Evolutionary conservation across 352 stramenopile genomes (phyloP), one percentile per base, ranked within the genome.

Genomic region (Phytophthora lateralis): DNA sequence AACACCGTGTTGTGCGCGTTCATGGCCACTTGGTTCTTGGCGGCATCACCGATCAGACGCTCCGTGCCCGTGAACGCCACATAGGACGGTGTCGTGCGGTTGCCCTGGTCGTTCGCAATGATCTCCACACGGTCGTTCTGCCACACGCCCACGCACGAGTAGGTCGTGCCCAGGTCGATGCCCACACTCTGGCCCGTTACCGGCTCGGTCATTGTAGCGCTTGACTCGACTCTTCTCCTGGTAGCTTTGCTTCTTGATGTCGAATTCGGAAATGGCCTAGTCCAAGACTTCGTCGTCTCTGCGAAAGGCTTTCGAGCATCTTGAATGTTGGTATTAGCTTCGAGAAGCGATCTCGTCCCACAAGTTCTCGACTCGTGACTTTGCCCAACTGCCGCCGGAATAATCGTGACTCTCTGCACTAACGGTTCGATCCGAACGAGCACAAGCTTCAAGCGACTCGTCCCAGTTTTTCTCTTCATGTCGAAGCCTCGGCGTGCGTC

Each of bases 151-250:
- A 99, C 93, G 59, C 96, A 99, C 57, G 91, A 98, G 80, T 99
- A 98, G 24, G 95, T 99, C 54, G 96, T 99, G 62, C 95, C 96
- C 43, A 99, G 82, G 78, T 99, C 97, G 69, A 99, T 99, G 59
- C 97, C 97, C 57, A 99, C 95, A 57, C 77, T 88, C 73, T 97
- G 83, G 68, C 90, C 91, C 34, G 88, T 89, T 2, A 96, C 76
- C 3, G 42, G n/a, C 15, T 62, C 48, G 1, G 67, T 32, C 62
- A 69, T 75, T 10, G 7, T 49, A 48, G 6, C 7, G 15, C 18
- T 57, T 49, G 11, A 3, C 2, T n/a, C 32, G 32, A n/a, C 39
- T 46, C 17, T 39, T 44, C 26, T 44, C 35, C 20, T 42, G 4
- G 15, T 21, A 30, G 6, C 14, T 49, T 15, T 50, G 21, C 45